Evolutionary conservation across 2,329 filamentous ascomycete genomes (phyloP).

Genomic region (Emergomyces pasteurianus): DNA sequence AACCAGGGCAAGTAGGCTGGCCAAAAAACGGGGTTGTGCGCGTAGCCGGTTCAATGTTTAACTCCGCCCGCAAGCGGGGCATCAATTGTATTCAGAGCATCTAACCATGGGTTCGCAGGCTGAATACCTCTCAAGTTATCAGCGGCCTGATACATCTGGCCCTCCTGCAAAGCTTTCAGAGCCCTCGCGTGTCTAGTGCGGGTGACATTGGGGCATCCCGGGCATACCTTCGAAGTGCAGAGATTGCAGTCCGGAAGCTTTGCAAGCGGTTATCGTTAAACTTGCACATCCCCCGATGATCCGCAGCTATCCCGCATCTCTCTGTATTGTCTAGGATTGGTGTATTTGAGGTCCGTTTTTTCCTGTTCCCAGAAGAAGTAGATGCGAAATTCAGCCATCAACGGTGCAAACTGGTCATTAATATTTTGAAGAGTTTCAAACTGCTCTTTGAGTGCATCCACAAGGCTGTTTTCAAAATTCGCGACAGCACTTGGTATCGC

Average conservation of each 20-base stretch:
- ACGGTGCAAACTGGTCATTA: constrained; percentile 26
- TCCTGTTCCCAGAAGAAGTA: constrained; percentile 32
- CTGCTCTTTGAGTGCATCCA: constrained; percentile 41
- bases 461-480: constrained; percentile 33
- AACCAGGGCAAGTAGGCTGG: no score
- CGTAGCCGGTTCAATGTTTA: not conserved
- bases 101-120: not conserved
- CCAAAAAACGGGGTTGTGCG: not conserved
- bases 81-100: not conserved
- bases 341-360: constrained; percentile 23
- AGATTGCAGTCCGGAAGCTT: constrained; percentile 17
- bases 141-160: not conserved
- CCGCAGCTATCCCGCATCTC: constrained; percentile 22
- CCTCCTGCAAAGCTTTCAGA: not conserved
- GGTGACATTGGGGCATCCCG: constrained; percentile 2
- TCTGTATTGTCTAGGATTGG: constrained; percentile 26
- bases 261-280: constrained; percentile 16
- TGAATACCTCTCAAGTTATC: not conserved
- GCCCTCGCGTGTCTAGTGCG: not conserved
- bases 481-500: constrained; percentile 17
- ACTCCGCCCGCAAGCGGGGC: not conserved
- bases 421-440: constrained; percentile 30
- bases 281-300: constrained; percentile 21
- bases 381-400: constrained; percentile 26
- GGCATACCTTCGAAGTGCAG: constrained; percentile 11